Conservation (phyloP, 108 stramenopile species). For the Nitzschia inconspicua region DNA sequence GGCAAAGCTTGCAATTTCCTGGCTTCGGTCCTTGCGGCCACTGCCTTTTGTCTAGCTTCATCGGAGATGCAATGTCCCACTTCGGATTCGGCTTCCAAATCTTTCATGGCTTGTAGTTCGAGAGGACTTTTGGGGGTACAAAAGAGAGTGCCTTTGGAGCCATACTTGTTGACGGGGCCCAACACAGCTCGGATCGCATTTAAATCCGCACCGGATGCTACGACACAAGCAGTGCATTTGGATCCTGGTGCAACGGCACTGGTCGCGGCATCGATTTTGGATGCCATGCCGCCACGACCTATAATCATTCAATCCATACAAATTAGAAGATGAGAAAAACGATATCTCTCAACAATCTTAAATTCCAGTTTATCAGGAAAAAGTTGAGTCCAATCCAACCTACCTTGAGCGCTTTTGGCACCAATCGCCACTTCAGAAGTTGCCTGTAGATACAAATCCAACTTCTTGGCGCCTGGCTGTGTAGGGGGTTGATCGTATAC, state of each 20-base stretch:
- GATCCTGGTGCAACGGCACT: conserved; percentile 79
- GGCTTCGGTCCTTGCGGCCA: conserved; percentile 69
- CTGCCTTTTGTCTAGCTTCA: conserved; percentile 60
- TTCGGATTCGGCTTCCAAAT: conserved; percentile 38
- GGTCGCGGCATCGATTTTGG: conserved; percentile 90
- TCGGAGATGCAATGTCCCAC: conserved; percentile 39
- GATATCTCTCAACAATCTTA: no score
- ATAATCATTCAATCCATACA: background rate
- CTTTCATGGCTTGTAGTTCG: conserved; percentile 71
- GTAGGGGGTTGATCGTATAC: conserved; percentile 89
- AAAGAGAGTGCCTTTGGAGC: conserved; percentile 70
- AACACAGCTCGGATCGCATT: conserved; percentile 76
- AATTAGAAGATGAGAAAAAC: background rate
- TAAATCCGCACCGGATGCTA: conserved; percentile 81
- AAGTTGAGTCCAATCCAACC: background rate
- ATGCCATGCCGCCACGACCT: conserved; percentile 87
- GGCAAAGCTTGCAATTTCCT: conserved; percentile 77
- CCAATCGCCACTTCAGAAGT: conserved; percentile 76
- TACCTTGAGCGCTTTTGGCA: conserved; percentile 81
- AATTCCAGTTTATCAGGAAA: background rate
- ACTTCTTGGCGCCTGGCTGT: conserved; percentile 69
- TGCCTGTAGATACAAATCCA: conserved; percentile 53
- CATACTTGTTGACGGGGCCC: conserved; percentile 34
- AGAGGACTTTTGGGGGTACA: conserved; percentile 66
- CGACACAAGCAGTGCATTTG: conserved; percentile 73